phyloP scores from a whole-genome alignment of 345 rosid species.

The Camelina laxa region DNA sequence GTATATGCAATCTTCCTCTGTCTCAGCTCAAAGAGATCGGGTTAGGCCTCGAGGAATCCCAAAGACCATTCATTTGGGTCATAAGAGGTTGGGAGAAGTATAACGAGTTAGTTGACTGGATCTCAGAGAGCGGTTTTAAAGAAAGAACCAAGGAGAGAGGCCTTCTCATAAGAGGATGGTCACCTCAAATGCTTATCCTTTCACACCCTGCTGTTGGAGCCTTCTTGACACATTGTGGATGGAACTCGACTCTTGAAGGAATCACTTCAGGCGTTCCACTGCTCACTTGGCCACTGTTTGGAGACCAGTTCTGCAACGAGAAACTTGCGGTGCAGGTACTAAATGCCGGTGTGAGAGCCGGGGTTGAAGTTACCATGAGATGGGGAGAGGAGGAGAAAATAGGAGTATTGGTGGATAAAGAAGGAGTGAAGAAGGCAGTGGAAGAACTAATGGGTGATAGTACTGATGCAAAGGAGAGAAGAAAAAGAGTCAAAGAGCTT shows the following conservation, averaged over 20 bases:
- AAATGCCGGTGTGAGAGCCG: conserved; percentile 44
- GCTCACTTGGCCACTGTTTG: conserved; percentile 42
- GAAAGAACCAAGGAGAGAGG: conserved; percentile 40
- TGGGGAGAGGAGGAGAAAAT: conserved; percentile 46
- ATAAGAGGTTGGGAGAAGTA: conserved; percentile 44
- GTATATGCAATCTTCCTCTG: conserved; percentile 35
- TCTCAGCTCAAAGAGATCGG: conserved; percentile 34
- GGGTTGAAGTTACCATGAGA: conserved; percentile 36
- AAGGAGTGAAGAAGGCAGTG: conserved; percentile 35
- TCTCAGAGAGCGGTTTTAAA: conserved; percentile 30
- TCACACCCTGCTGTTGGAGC: conserved; percentile 41
- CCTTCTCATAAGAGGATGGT: conserved; percentile 41
- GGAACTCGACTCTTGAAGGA: conserved; percentile 43
- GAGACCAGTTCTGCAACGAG: conserved; percentile 43
- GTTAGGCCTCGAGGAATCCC: conserved; percentile 24
- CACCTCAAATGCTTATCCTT: conserved; percentile 42
- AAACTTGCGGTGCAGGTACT: conserved; percentile 48
- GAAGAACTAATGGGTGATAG: conserved; percentile 37
- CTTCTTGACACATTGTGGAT: conserved; percentile 41
- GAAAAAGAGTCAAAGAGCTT: conserved; percentile 44
- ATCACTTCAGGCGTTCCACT: conserved; percentile 31
- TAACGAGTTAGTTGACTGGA: conserved; percentile 42
- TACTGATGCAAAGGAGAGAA: conserved; percentile 41
- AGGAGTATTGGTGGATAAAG: conserved; percentile 36
- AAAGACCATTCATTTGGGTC: conserved; percentile 57